Evolutionary conservation across 2,329 filamentous ascomycete species (phyloP).

Genomic region (Leptographium lundbergii): DNA sequence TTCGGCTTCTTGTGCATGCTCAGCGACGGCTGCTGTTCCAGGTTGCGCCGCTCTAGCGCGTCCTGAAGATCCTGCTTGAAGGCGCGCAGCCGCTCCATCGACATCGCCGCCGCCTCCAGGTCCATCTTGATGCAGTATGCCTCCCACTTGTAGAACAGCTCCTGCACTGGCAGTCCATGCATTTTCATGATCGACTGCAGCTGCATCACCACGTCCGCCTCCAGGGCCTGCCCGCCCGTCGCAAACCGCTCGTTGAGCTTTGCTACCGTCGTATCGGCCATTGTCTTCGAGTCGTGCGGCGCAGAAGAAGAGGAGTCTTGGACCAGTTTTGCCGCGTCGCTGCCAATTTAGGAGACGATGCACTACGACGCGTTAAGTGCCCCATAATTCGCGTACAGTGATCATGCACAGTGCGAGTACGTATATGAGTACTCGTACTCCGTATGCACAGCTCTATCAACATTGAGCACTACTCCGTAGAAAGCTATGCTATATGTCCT

Average conservation of each 20-base stretch:
- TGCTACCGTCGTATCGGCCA: conserved; percentile 25
- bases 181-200: conserved; percentile 77
- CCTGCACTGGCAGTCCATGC: conserved; percentile 68
- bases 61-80: conserved; percentile 86
- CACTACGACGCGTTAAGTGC: conserved; percentile 1
- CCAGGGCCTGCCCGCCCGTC: conserved; percentile 43
- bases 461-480: neutral
- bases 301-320: neutral
- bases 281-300: conserved; percentile 8
- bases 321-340: neutral
- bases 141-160: conserved; percentile 98
- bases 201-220: conserved; percentile 67
- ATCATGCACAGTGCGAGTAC: neutral
- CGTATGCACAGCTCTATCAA: too few relatives aligned
- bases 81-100: conserved; percentile 54
- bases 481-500: neutral
- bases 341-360: neutral
- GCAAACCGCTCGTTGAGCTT: conserved; percentile 42
- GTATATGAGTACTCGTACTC: too few relatives aligned
- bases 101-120: conserved; percentile 52
- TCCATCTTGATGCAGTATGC: conserved; percentile 95
- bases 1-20: conserved; percentile 41
- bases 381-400: neutral
- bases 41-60: conserved; percentile 44
- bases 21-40: conserved; percentile 32